Conservation (phyloP, 306 rosid genomes). For the Lathyrus tuberosus region DNA sequence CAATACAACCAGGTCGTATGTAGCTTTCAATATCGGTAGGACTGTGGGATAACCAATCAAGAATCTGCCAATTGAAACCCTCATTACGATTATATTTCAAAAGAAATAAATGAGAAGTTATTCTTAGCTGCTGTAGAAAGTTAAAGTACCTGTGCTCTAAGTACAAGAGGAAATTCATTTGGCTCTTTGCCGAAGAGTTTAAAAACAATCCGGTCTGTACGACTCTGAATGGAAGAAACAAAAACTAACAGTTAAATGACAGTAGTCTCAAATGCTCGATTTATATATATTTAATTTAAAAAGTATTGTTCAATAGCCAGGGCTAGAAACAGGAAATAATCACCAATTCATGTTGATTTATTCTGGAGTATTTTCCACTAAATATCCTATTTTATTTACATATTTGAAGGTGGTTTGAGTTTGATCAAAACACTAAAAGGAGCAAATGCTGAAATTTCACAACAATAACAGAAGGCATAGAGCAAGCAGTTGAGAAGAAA, state of each 20-base stretch:
- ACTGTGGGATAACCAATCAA: constrained; percentile 83
- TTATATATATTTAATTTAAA: constrained; percentile 10
- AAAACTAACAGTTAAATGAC: constrained; percentile 34
- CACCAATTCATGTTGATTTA: constrained; percentile 1
- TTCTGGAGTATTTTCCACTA: background rate
- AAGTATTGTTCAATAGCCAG: constrained; percentile 1
- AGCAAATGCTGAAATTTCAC: constrained; percentile 21
- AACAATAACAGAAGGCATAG: constrained; percentile 1
- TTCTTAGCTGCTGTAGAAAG: constrained; percentile 28
- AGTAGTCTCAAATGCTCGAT: constrained; percentile 30
- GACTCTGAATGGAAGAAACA: constrained; percentile 50
- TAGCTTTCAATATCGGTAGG: constrained; percentile 93
- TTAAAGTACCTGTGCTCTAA: constrained; percentile 56
- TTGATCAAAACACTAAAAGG: constrained; percentile 21
- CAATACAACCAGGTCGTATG: constrained; percentile 89
- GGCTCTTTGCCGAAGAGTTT: constrained; percentile 67
- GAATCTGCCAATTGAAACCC: constrained; percentile 61
- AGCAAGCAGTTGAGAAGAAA: background rate
- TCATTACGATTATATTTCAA: constrained; percentile 22
- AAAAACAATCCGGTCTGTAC: constrained; percentile 58
- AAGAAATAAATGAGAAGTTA: constrained; percentile 34
- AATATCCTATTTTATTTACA: constrained; percentile 5
- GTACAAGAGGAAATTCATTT: constrained; percentile 51
- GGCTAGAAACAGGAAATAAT: constrained; percentile 15
- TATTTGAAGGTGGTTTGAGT: background rate